phyloP scores from a whole-genome alignment of 495 filamentous ascomycete genomes.

The Xylaria acuta region DNA sequence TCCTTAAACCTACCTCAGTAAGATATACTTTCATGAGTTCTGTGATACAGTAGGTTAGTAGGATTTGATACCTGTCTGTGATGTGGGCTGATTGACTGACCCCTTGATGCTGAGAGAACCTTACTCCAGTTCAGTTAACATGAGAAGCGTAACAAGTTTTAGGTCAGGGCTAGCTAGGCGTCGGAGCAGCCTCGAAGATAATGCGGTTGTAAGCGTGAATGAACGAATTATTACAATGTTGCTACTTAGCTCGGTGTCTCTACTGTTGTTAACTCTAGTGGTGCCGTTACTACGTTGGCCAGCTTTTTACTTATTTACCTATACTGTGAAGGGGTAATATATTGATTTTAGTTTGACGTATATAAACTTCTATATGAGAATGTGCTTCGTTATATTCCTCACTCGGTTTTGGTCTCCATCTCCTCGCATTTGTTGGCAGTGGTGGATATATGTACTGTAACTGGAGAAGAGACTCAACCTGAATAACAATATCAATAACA shows the following conservation, averaged over 20 bases:
- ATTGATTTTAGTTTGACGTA: neutral
- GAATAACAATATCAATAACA: neutral
- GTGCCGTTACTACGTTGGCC: neutral
- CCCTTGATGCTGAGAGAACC: neutral
- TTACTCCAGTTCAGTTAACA: neutral
- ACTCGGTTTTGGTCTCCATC: too few species aligned
- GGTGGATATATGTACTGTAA: neutral
- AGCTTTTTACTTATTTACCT: neutral
- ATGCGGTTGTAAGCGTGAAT: neutral
- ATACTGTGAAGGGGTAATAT: neutral
- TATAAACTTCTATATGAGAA: neutral
- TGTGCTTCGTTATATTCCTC: neutral
- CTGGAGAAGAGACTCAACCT: neutral
- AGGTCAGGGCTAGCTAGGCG: neutral
- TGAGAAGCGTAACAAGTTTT: neutral
- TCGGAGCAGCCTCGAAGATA: neutral
- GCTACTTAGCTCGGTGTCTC: neutral
- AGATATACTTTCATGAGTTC: neutral
- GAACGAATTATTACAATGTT: neutral
- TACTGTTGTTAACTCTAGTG: neutral
- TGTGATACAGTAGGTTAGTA: neutral
- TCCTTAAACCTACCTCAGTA: neutral
- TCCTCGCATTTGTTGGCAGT: neutral
- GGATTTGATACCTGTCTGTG: neutral
- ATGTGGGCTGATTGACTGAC: neutral